Evolutionary conservation across 257 asterid genomes (phyloP).

Genomic region (Paulownia fortunei): DNA sequence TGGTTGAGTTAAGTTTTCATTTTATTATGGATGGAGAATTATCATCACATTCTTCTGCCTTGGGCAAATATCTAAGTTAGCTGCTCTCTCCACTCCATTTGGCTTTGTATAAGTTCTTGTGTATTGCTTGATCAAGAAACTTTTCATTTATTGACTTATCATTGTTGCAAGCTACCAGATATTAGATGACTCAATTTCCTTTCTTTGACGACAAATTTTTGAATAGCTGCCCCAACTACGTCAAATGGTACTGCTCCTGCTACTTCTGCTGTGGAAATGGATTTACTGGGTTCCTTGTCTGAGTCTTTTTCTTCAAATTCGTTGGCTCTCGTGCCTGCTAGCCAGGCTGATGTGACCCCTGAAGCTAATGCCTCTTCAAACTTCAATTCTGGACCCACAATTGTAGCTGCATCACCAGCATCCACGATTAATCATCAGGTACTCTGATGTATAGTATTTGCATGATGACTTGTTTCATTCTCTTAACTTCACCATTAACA

Average conservation of each 20-base stretch:
- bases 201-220: constrained; percentile 18
- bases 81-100: not conserved
- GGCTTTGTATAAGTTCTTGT: not conserved
- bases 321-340: constrained; percentile 76
- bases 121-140: not conserved
- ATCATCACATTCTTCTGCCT: not conserved
- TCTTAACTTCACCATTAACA: not conserved
- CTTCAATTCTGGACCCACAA: constrained; percentile 51
- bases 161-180: constrained; percentile 7
- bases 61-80: not conserved
- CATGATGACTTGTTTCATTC: not conserved
- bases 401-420: constrained; percentile 50
- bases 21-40: not conserved
- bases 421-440: constrained; percentile 65
- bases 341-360: constrained; percentile 41
- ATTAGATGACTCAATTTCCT: constrained; percentile 16
- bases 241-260: constrained; percentile 54
- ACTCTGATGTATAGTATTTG: not conserved
- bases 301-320: constrained; percentile 65
- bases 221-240: constrained; percentile 59
- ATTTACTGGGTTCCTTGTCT: constrained; percentile 76
- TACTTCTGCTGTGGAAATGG: constrained; percentile 60
- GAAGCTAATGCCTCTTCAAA: constrained; percentile 53
- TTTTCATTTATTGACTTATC: not conserved
- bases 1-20: not conserved